Base-by-base conservation (phyloP, 2,329 filamentous ascomycete genomes). In the Albifimbria verrucaria region DNA sequence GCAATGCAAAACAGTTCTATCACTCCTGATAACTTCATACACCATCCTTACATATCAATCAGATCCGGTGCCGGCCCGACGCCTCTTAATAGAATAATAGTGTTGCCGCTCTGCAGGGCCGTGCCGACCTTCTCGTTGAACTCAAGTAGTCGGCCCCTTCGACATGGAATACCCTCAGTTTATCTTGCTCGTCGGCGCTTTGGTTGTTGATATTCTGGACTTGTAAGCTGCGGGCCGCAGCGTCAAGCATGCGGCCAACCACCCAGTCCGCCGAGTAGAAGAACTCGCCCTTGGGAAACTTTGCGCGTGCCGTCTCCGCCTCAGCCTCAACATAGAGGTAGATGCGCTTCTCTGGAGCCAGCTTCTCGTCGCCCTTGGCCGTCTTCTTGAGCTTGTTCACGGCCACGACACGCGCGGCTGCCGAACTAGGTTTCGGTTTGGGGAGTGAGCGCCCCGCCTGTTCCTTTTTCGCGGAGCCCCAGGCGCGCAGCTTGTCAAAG, bases 251-350 rank as follows among this genome's bases (percentile, higher is more conserved):
- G 47, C 91, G 77, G 0, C 94, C 94, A 1, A 97, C 82, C n/a
- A 88, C 93, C 91, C 91, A 97, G 54, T 96, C 89, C 61, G 81
- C 81, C 55, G 82, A 87, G 68, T 89, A 95, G 69, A 86, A 95
- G 70, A 93, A 92, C 55, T 88, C 84, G 7, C 89, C 89, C 64
- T 85, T 88, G 4, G 92, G 92, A 43, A 89, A 85, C 69, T 96
- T 96, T 7, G 89, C 85, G 50, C 85, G 89, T 2, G 92, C 87
- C 1, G 91, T 95, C 63, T 90, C 89, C 10, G 90, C 89, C 64
- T 92, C 91, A 0, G 93, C 94, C 68, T 97, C 93, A 18, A 97
- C 90, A 66, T 89, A 87, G 1, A 99, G 66, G 66, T 97, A 97
- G 2, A 99, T 74, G n/a, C 94, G 78, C 75, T 95, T 96, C 58